Percentiles rank a stretch among this genome's conserved stretches.
phyloP scores from a whole-genome alignment of 257 asterid species.

The Plantago ovata region DNA sequence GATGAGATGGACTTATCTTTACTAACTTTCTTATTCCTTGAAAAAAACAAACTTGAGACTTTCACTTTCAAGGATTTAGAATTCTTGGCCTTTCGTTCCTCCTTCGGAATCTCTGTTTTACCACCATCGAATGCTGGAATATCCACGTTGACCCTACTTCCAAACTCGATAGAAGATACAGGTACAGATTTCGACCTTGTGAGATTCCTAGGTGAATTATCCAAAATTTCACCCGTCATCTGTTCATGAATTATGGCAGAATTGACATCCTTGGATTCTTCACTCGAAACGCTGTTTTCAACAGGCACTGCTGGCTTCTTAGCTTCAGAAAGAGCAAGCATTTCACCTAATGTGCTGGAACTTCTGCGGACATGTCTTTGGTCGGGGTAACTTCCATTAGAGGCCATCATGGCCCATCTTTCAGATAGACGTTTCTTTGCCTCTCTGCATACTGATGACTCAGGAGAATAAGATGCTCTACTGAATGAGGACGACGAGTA shows the following conservation, averaged over 20 bases:
- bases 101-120: constrained; percentile 40
- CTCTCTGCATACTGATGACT: constrained; percentile 89
- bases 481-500: constrained; percentile 79
- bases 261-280: constrained; percentile 36
- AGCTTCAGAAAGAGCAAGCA: constrained; percentile 94
- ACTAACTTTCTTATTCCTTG: constrained; percentile 55
- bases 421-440: constrained; percentile 98
- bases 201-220: constrained; percentile 54
- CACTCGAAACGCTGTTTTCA: constrained; percentile 34
- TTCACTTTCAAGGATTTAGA: constrained; percentile 66
- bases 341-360: constrained; percentile 92
- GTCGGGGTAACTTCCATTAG: constrained; percentile 65
- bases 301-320: constrained; percentile 38
- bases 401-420: constrained; percentile 91
- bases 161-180: constrained; percentile 55
- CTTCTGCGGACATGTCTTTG: constrained; percentile 60
- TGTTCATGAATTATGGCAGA: constrained; percentile 27
- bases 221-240: constrained; percentile 26
- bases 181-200: constrained; percentile 87
- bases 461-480: constrained; percentile 89
- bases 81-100: constrained; percentile 43
- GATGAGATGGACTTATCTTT: constrained; percentile 40
- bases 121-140: constrained; percentile 30
- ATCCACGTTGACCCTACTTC: constrained; percentile 34
- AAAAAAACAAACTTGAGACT: constrained; percentile 79